phyloP scores from a whole-genome alignment of 208 protist genomes.

The Endotrypanum monterogeii region DNA sequence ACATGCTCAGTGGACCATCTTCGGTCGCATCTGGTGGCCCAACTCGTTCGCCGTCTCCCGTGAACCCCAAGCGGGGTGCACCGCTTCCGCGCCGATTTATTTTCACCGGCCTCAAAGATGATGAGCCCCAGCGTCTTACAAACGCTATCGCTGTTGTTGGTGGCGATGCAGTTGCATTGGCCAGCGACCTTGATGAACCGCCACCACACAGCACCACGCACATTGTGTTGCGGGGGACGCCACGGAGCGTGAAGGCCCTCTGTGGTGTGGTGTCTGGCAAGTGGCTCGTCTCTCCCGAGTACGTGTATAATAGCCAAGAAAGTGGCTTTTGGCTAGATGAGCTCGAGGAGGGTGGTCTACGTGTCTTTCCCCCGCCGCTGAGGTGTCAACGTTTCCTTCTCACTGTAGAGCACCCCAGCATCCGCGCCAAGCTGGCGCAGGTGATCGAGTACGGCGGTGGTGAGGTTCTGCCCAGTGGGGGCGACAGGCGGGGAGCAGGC shows the following conservation, averaged over 20 bases:
- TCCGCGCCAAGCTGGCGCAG: conserved; percentile 63
- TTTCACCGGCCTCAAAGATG: conserved; percentile 65
- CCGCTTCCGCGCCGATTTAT: conserved; percentile 66
- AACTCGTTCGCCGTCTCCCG: conserved; percentile 84
- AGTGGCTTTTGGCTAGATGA: conserved; percentile 88
- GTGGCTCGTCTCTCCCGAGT: conserved; percentile 81
- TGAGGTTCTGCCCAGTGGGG: conserved; percentile 46
- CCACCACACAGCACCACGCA: conserved; percentile 67
- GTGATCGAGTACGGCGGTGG: conserved; percentile 87
- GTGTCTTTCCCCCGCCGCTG: conserved; percentile 73
- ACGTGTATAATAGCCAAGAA: conserved; percentile 58
- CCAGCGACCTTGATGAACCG: conserved; percentile 61
- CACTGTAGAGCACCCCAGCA: conserved; percentile 46
- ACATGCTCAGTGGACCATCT: conserved; percentile 52
- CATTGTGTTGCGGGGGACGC: conserved; percentile 75
- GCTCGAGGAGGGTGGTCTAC: conserved; percentile 64
- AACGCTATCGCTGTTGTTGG: conserved; percentile 52
- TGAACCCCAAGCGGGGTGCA: conserved; percentile 75
- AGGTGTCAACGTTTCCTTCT: conserved; percentile 77
- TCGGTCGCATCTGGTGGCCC: conserved; percentile 49
- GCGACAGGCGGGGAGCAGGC: not conserved
- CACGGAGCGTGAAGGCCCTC: conserved; percentile 83
- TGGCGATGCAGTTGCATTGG: conserved; percentile 45
- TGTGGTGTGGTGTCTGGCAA: conserved; percentile 76
- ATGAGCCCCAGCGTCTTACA: conserved; percentile 47